Base-by-base conservation (phyloP, 768 basidiomycete genomes). In the Lactarius vividus region DNA sequence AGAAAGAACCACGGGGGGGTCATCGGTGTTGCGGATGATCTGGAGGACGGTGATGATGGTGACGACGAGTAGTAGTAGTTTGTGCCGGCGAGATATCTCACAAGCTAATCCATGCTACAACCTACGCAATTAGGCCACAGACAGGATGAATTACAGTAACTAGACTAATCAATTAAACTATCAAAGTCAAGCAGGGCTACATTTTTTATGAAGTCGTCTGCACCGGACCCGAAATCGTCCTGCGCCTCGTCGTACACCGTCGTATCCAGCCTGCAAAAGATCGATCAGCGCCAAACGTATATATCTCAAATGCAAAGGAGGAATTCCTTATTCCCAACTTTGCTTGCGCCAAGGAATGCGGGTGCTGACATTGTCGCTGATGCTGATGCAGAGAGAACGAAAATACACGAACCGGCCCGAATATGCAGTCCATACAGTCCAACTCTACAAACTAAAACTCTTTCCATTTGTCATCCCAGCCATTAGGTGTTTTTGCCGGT, bases 161-260 rank as follows among this genome's bases (percentile, higher is more conserved):
- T 58, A 23, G 37, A 56, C 26, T 57, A 54, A 58, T 66, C 64
- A 59, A 63, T 53, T 53, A 67, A 10, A 62, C 58, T 60, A 57
- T 40, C 37, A 33, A 57, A 66, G 13, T 4, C 15, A 57, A n/a
- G n/a, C 44, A 69, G 20, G 20, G 46, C 23, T 62, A 60, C 59
- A 69, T 74, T 82, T 23, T 1, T 13, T 26, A 96, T 97, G 82
- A 97, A 96, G 74, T 96, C 95, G 72, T 88, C 89, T 61, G 81
- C 77, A 63, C 83, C 80, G 68, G 78, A 82, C 55, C 89, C 90
- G 73, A 92, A 91, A 77, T 97, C 95, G 76, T 97, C 96, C 73
- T 97, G 77, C 16, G 87, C n/a, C n/a, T n/a, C n/a, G n/a, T n/a
- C n/a, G n/a, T n/a, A n/a, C n/a, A n/a, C n/a, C n/a, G n/a, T n/a